Conservation (phyloP, 768 basidiomycete species). For the Termitomyces sp. region DNA sequence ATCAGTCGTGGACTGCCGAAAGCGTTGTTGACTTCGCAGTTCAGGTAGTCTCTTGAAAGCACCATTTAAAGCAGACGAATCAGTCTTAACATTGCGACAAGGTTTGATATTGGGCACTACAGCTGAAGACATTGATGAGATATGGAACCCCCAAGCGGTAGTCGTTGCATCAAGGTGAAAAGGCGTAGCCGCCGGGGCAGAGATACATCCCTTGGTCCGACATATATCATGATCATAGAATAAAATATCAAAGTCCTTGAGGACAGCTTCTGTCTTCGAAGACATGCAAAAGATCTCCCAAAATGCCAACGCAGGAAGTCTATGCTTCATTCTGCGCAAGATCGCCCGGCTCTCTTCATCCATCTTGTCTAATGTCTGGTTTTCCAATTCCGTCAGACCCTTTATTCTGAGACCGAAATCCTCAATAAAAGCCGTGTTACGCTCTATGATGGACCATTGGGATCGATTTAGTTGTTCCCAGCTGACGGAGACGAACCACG, state of each 20-base stretch:
- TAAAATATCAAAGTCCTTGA: not conserved
- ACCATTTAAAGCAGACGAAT: not conserved
- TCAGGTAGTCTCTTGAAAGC: not conserved
- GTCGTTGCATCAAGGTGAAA: not conserved
- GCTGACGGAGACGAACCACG: not conserved
- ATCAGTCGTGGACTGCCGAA: not conserved
- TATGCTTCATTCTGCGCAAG: not conserved
- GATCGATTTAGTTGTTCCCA: slow-evolving; percentile 1
- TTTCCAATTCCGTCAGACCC: not conserved
- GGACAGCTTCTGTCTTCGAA: not conserved
- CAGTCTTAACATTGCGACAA: not conserved
- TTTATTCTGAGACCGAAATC: not conserved
- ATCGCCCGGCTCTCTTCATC: not conserved
- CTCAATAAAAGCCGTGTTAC: not conserved
- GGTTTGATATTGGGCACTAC: not conserved
- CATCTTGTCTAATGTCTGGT: not conserved
- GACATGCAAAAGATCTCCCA: slow-evolving; percentile 7
- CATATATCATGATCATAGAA: not conserved
- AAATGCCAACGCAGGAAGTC: not conserved
- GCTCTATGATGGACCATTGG: not conserved
- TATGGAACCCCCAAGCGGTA: not conserved
- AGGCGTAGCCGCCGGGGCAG: not conserved
- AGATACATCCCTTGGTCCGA: not conserved
- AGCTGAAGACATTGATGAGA: not conserved
- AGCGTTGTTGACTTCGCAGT: not conserved